Base-by-base conservation (phyloP, 768 basidiomycete genomes). In the Xerocomus potaroensis region DNA sequence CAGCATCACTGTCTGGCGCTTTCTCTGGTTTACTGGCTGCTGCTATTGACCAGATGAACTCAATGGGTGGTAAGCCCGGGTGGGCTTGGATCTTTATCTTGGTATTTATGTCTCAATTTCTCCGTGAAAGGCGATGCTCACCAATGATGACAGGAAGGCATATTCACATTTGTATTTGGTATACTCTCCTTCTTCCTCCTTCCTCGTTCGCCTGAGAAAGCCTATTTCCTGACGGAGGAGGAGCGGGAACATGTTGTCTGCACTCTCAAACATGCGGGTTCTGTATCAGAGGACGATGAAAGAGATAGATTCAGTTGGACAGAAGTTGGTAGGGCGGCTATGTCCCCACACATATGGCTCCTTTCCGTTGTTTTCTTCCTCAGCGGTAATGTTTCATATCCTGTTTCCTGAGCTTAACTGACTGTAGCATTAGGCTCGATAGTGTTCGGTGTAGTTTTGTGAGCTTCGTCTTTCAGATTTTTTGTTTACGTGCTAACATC, bases 11-110 rank as follows among this genome's bases (percentile, higher is more conserved):
- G 4, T 74, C 81, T 0, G 78, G 80, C 1, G 76, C 79, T 0
- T 82, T 83, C 54, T 82, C 81, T 5, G 84, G 84, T 34, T 63
- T 86, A 7, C 70, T 87, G 1, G 82, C 83, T 1, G 69, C 78
- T 26, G 80, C 71, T 1, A 81, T 87, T 41, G 57, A 71, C n/a
- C 62, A 78, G 12, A 78, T 87, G 71, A 61, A 80, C 36, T 78
- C 77, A 11, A 62, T 72, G 8, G 66, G 66, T 2, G 76, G 78
- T 5, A 72, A 65, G 43, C 68, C 75, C 2, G 83, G 78, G 0
- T 85, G 83, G 83, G 68, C 75, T 27, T 83, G 78, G 81, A 73
- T 80, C 52, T 79, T 80, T 52, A 77, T 79, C 31, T 33, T 78
- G 15, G 76, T 78, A 59, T 1, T 49, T 1, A 4, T 32, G 3